phyloP scores from a whole-genome alignment of 2,329 filamentous ascomycete genomes.

The Tolypocladium paradoxum region DNA sequence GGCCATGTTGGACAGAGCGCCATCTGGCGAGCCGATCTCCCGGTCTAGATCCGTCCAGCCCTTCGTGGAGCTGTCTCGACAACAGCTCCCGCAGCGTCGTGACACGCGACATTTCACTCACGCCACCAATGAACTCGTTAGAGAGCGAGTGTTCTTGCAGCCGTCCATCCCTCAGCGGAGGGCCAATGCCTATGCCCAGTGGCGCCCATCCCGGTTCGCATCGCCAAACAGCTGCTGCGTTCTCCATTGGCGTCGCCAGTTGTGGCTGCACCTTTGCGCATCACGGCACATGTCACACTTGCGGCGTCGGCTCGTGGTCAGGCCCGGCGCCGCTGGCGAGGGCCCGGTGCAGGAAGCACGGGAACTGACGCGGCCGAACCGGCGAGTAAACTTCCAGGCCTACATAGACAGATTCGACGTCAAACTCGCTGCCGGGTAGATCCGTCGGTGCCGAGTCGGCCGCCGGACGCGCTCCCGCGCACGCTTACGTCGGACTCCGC shows the following conservation, averaged over 20 bases:
- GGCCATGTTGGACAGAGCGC: not conserved
- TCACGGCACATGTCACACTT: not conserved
- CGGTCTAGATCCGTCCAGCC: not conserved
- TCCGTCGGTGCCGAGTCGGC: not conserved
- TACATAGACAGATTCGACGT: not conserved
- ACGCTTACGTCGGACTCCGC: no score
- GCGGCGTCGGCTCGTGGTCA: not conserved
- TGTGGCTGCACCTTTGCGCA: not conserved
- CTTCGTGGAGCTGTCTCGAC: not conserved
- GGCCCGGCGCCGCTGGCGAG: not conserved
- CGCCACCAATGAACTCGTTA: not conserved
- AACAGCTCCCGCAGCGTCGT: not conserved
- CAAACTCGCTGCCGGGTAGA: not conserved
- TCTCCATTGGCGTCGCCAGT: not conserved
- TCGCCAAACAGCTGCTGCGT: not conserved
- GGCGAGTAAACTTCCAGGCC: not conserved
- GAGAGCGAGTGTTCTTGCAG: not conserved
- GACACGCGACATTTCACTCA: not conserved
- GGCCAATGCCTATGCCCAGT: no score
- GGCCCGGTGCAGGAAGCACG: not conserved
- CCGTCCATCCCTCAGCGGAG: not conserved
- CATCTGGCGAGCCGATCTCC: not conserved
- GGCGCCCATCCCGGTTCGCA: not conserved
- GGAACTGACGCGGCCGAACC: not conserved
- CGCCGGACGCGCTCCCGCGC: no score